Percentiles rank a stretch among this genome's conserved stretches.
Conservation (phyloP, 2,329 filamentous ascomycete genomes). For the Fusarium odoratissimum region DNA sequence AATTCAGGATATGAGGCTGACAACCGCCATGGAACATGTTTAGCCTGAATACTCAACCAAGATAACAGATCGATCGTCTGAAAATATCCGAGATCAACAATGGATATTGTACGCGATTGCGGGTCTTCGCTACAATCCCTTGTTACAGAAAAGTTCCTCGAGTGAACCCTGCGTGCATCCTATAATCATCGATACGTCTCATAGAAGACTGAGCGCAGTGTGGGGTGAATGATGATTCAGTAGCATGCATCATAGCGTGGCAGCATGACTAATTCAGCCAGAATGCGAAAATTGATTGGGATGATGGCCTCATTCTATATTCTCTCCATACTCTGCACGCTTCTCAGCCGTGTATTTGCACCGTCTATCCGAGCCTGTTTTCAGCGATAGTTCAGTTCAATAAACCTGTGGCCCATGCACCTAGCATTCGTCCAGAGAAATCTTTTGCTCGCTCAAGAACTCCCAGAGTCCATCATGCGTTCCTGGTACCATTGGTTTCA, state of each 20-base stretch:
- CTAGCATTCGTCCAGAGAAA: neutral
- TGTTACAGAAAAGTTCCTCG: neutral
- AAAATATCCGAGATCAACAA: neutral
- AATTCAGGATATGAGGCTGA: neutral
- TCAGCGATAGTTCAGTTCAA: neutral
- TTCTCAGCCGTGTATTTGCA: neutral
- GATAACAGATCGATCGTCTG: neutral
- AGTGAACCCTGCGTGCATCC: neutral
- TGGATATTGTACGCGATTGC: neutral
- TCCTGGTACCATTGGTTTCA: constrained; percentile 3
- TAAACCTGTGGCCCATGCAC: neutral
- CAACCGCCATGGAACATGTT: neutral
- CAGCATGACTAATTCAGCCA: neutral
- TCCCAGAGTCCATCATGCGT: neutral
- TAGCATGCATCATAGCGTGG: neutral
- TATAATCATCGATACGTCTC: neutral
- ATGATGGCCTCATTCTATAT: neutral
- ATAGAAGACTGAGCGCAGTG: neutral
- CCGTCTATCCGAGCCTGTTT: neutral
- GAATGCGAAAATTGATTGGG: neutral
- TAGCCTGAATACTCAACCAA: neutral
- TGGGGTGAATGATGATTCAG: neutral
- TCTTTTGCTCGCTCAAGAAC: neutral
- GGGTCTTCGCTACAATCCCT: neutral
- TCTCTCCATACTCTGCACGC: neutral